phyloP scores from a whole-genome alignment of 495 filamentous ascomycete genomes.

The Penicillium taxi region DNA sequence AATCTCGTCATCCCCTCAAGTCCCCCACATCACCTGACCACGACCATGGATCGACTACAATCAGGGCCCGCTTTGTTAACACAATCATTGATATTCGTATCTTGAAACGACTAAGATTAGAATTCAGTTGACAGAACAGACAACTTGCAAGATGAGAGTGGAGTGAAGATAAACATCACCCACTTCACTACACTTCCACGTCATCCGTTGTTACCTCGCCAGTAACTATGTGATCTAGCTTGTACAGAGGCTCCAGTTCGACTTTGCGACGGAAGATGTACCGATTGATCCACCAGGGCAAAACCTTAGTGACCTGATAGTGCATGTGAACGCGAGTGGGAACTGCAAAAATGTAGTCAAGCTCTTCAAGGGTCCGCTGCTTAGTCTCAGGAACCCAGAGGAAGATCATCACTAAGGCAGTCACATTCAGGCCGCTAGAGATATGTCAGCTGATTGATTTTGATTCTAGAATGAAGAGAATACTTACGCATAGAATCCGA shows the following conservation, averaged over 20 bases:
- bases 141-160: not conserved
- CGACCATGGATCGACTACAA: conserved; percentile 10
- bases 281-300: conserved; percentile 65
- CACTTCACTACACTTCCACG: conserved; percentile 3
- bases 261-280: conserved; percentile 54
- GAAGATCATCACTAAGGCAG: conserved; percentile 63
- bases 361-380: conserved; percentile 70
- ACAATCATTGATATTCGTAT: no score
- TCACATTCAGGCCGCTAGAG: conserved; percentile 57
- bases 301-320: conserved; percentile 55
- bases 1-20: conserved; percentile 10
- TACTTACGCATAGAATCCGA: conserved; percentile 42
- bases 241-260: conserved; percentile 55
- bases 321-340: conserved; percentile 52
- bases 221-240: conserved; percentile 38
- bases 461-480: not conserved
- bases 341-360: conserved; percentile 78
- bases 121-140: no score
- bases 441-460: conserved; percentile 8
- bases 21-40: conserved; percentile 18
- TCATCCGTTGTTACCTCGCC: not conserved
- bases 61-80: not conserved
- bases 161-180: no score
- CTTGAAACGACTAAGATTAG: no score
- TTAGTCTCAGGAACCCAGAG: conserved; percentile 74